A percentile compares a stretch with the other conserved stretches of the same genome.
These are phyloP conservation scores for Acrocalymma vagum DNA, from an alignment of 2,329 filamentous ascomycete species.

Conservation along the genomic window DNA sequence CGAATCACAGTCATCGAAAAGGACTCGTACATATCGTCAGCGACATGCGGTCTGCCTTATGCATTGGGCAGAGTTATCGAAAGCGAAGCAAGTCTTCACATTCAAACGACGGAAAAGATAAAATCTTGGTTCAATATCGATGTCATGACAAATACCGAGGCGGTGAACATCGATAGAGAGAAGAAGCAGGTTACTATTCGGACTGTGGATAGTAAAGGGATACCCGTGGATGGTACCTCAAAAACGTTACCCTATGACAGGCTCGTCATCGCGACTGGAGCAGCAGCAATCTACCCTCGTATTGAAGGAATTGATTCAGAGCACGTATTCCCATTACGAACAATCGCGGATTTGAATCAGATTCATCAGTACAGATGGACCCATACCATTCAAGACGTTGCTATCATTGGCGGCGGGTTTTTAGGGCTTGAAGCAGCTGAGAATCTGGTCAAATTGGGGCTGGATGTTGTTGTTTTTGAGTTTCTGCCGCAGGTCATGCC, in stretches of 20 bases:
- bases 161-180: constrained; percentile 25
- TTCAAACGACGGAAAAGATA: constrained; percentile 29
- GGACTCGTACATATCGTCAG: constrained; percentile 32
- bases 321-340: constrained; percentile 30
- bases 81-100: constrained; percentile 20
- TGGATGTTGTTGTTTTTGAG: constrained; percentile 31
- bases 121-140: constrained; percentile 33
- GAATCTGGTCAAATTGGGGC: constrained; percentile 20
- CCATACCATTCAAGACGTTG: constrained; percentile 14
- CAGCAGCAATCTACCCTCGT: constrained; percentile 20
- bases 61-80: constrained; percentile 30
- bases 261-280: constrained; percentile 27
- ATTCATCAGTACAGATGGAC: constrained; percentile 20
- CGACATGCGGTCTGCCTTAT: constrained; percentile 36
- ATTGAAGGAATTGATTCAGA: constrained; percentile 22
- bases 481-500: constrained; percentile 23
- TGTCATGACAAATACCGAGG: constrained; percentile 26
- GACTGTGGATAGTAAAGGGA: constrained; percentile 4
- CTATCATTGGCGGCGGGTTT: constrained; percentile 34
- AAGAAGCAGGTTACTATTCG: constrained; percentile 7
- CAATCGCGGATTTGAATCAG: constrained; percentile 24
- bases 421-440: constrained; percentile 39
- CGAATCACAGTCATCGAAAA: constrained; percentile 36
- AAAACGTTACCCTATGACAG: constrained; percentile 26
- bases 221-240: too few species aligned